Conservation (phyloP, 2,329 filamentous ascomycete genomes). For the Aspergillus quadricinctus region DNA sequence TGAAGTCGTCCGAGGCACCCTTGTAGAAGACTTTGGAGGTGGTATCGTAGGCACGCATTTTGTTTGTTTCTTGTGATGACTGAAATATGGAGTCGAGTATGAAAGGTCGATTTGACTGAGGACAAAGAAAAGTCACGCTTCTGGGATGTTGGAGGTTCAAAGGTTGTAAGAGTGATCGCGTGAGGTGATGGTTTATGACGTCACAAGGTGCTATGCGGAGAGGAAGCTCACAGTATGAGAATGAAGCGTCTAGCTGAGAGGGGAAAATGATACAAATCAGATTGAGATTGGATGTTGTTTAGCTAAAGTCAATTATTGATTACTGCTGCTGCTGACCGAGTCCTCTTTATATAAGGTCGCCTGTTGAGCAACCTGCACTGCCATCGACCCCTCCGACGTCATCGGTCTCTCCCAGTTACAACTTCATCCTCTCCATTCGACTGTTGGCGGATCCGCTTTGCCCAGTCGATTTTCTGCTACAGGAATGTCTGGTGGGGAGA, state of each 20-base stretch:
- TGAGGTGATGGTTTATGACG: slow-evolving; percentile 14
- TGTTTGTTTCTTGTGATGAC: slow-evolving; percentile 28
- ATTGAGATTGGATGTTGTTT: not conserved
- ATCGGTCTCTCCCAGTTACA: slow-evolving; percentile 13
- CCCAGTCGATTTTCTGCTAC: slow-evolving; percentile 1
- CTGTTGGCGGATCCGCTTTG: not conserved
- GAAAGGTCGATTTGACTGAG: slow-evolving; percentile 1
- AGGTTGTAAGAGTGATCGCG: not conserved
- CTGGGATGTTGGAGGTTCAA: not conserved
- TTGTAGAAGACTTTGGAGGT: slow-evolving; percentile 82
- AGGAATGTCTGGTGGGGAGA: not conserved
- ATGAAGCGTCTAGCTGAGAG: not conserved
- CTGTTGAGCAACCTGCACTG: slow-evolving; percentile 2
- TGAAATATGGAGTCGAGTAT: slow-evolving; percentile 4
- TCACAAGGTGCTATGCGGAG: slow-evolving; percentile 9
- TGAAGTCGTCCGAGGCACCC: slow-evolving; percentile 66
- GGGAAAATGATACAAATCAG: not conserved
- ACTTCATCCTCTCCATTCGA: not conserved
- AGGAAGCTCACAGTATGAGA: not conserved
- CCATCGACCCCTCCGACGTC: slow-evolving; percentile 15
- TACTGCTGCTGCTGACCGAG: not conserved
- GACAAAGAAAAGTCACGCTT: not conserved
- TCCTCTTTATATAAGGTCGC: not conserved
- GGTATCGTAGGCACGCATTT: slow-evolving; percentile 67
- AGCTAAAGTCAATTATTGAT: not conserved